Conservation (phyloP, 495 filamentous ascomycete species). For the Opeltia flavorubescens region DNA sequence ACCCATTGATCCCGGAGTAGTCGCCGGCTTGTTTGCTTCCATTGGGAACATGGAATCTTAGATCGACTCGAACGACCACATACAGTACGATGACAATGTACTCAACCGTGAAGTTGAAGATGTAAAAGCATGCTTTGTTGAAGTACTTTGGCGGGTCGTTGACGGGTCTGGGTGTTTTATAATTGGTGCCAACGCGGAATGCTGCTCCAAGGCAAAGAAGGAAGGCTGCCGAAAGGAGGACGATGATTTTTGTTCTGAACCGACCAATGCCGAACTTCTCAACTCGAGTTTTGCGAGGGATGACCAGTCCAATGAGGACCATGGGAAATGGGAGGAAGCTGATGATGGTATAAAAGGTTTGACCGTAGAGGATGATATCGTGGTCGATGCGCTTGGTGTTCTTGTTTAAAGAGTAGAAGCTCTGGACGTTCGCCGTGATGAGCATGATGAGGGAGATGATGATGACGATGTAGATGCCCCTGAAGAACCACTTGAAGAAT, state of each 20-base stretch:
- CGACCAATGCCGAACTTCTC: slow-evolving; percentile 62
- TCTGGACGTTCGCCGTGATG: slow-evolving; percentile 50
- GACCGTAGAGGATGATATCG: slow-evolving; percentile 51
- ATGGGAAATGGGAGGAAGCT: slow-evolving; percentile 63
- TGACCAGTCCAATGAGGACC: slow-evolving; percentile 35
- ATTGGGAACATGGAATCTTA: slow-evolving; percentile 55
- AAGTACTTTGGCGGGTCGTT: slow-evolving; percentile 52
- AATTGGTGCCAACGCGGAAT: slow-evolving; percentile 49
- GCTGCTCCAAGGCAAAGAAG: slow-evolving; percentile 56
- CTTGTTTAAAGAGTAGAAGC: slow-evolving; percentile 47
- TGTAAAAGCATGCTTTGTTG: slow-evolving; percentile 58
- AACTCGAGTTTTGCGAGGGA: slow-evolving; percentile 30
- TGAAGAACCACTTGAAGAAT: slow-evolving; percentile 33
- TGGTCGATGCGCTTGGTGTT: slow-evolving; percentile 37
- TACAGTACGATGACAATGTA: slow-evolving; percentile 51
- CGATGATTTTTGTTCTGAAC: slow-evolving; percentile 47
- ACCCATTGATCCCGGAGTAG: slow-evolving; percentile 6
- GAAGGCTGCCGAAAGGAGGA: slow-evolving; percentile 39
- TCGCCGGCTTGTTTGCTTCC: slow-evolving; percentile 21
- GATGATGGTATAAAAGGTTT: slow-evolving; percentile 53
- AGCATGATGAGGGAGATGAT: slow-evolving; percentile 49
- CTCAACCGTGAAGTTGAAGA: slow-evolving; percentile 66
- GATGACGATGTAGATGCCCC: slow-evolving; percentile 45
- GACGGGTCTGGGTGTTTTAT: slow-evolving; percentile 33
- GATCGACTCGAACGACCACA: slow-evolving; percentile 51